These are phyloP conservation scores for Blastocystis sp. DNA, from an alignment of 352 stramenopile species.

Conservation along the genomic window DNA sequence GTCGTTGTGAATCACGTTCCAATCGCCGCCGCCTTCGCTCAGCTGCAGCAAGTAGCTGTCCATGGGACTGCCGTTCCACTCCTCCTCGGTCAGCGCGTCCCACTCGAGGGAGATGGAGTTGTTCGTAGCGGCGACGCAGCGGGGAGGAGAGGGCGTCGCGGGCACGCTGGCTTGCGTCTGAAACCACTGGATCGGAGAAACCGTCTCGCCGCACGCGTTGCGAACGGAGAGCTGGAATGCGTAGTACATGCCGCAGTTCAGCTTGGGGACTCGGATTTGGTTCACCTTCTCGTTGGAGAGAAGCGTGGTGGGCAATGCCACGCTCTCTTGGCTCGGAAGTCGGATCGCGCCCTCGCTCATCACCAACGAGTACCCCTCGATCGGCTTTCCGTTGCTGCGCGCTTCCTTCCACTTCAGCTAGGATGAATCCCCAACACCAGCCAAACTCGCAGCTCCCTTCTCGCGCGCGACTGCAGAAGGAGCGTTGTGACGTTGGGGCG, in stretches of 20 bases:
- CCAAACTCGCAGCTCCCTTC: conserved; percentile 37
- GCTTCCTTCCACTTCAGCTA: conserved; percentile 63
- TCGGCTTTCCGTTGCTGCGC: conserved; percentile 6
- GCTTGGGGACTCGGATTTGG: conserved; percentile 13
- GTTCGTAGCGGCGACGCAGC: conserved; percentile 3
- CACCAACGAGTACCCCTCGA: conserved; percentile 35
- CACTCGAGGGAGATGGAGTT: conserved; percentile 36
- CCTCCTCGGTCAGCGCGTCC: not conserved
- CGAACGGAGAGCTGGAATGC: conserved; percentile 39
- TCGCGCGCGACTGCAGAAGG: not conserved
- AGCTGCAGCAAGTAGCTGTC: conserved; percentile 43
- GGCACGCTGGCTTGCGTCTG: conserved; percentile 37
- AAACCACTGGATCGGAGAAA: conserved; percentile 40
- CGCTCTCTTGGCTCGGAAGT: not conserved
- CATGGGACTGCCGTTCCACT: conserved; percentile 43
- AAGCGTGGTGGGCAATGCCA: not conserved
- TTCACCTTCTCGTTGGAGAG: conserved; percentile 8
- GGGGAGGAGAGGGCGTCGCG: not conserved
- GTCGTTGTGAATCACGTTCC: conserved; percentile 9
- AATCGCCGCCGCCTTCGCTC: not conserved
- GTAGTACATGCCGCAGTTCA: conserved; percentile 12
- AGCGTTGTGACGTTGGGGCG: conserved; percentile 23
- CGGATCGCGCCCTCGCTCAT: not conserved
- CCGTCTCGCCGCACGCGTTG: conserved; percentile 48
- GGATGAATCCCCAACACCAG: not conserved